Percentiles rank a stretch among this genome's conserved stretches.
Evolutionary conservation across 768 basidiomycete species (phyloP).

Genomic region (Podaxis rugospora): DNA sequence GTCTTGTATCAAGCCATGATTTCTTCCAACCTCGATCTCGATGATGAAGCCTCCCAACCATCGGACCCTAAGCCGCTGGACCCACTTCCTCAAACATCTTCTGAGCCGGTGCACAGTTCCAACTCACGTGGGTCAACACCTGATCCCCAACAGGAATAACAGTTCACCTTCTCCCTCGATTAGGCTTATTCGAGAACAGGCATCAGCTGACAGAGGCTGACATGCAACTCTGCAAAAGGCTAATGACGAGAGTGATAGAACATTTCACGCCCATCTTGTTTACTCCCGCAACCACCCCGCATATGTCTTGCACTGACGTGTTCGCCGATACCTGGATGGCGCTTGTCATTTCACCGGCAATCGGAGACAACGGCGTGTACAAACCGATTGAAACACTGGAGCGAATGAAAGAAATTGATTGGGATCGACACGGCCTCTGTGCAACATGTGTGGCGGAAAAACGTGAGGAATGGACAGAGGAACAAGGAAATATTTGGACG

Average conservation of each 20-base stretch:
- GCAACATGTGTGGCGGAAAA: constrained; percentile 53
- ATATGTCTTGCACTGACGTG: constrained; percentile 71
- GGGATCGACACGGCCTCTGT: constrained; percentile 58
- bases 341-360: constrained; percentile 63
- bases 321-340: constrained; percentile 72
- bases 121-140: not conserved
- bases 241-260: constrained; percentile 53
- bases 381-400: constrained; percentile 71
- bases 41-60: constrained; percentile 19
- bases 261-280: constrained; percentile 73
- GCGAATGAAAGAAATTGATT: constrained; percentile 51
- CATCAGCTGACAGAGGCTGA: constrained; percentile 12
- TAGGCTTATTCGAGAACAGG: constrained; percentile 20
- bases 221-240: constrained; percentile 37
- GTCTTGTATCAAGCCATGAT: constrained; percentile 64
- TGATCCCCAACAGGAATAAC: not conserved
- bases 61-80: constrained; percentile 5
- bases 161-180: not conserved
- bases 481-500: constrained; percentile 57
- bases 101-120: not conserved
- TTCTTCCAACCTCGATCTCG: constrained; percentile 49
- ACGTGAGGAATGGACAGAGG: constrained; percentile 59
- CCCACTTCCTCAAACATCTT: constrained; percentile 10
- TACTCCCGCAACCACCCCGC: constrained; percentile 62
- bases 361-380: constrained; percentile 58